These are phyloP conservation scores for Alternaria burnsii DNA, from an alignment of 2,329 filamentous ascomycete species.

Conservation along the genomic window DNA sequence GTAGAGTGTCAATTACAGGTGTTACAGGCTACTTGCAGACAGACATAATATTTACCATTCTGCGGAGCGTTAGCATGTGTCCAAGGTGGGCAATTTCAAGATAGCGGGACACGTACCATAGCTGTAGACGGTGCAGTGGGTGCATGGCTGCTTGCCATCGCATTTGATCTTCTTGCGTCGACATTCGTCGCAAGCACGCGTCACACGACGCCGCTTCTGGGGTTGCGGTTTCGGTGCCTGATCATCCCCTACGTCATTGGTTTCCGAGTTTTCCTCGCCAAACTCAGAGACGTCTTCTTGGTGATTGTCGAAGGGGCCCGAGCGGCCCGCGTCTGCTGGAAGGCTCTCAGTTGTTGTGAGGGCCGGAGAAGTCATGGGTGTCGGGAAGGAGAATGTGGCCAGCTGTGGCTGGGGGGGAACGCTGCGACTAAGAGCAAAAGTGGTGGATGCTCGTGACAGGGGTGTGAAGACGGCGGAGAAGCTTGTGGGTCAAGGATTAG, in stretches of 20 bases:
- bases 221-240: constrained; percentile 47
- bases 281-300: constrained; percentile 44
- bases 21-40: background rate
- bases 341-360: constrained; percentile 44
- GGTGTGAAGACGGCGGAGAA: constrained; percentile 38
- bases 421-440: constrained; percentile 44
- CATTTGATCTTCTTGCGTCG: constrained; percentile 64
- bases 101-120: constrained; percentile 71
- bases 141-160: constrained; percentile 67
- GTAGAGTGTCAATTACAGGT: constrained; percentile 7
- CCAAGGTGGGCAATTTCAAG: constrained; percentile 5
- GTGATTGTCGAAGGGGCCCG: constrained; percentile 38
- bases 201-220: constrained; percentile 55
- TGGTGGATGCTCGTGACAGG: constrained; percentile 36
- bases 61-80: constrained; percentile 51
- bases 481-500: constrained; percentile 42
- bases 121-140: constrained; percentile 97
- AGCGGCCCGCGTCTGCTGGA: constrained; percentile 38
- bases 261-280: constrained; percentile 43
- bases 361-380: constrained; percentile 48
- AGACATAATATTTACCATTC: constrained; percentile 69
- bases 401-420: constrained; percentile 39
- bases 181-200: constrained; percentile 55
- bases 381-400: constrained; percentile 37
- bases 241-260: constrained; percentile 45